Conservation (phyloP, 176 grass and related monocot genomes). For the Oryza punctata region DNA sequence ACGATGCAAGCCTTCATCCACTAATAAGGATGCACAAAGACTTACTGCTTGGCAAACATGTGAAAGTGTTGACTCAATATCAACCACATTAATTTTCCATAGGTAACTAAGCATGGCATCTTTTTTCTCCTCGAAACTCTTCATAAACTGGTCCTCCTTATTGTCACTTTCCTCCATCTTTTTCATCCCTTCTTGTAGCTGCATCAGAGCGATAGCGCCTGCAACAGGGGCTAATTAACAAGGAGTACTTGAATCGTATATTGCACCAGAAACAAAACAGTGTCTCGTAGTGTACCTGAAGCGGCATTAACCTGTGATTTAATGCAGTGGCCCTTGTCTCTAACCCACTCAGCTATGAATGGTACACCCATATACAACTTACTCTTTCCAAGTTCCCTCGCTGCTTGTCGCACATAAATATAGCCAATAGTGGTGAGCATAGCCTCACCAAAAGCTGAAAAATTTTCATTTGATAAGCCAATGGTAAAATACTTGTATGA, state of each 20-base stretch:
- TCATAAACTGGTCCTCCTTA: conserved; percentile 62
- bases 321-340: conserved; percentile 88
- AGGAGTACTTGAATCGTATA: background rate
- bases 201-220: conserved; percentile 89
- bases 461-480: conserved; percentile 35
- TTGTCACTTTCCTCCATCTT: conserved; percentile 67
- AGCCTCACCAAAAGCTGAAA: conserved; percentile 96
- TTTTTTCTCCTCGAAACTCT: conserved; percentile 86
- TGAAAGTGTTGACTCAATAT: conserved; percentile 85
- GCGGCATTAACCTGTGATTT: conserved; percentile 99
- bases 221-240: conserved; percentile 29
- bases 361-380: conserved; percentile 81
- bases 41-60: conserved; percentile 89
- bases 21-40: background rate
- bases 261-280: conserved; percentile 21
- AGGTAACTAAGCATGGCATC: conserved; percentile 84
- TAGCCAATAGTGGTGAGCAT: conserved; percentile 98
- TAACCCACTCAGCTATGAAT: conserved; percentile 98
- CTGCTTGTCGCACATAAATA: conserved; percentile 83
- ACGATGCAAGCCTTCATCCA: background rate
- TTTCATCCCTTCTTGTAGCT: conserved; percentile 90
- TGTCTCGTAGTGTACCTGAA: conserved; percentile 64
- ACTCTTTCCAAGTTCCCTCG: conserved; percentile 85
- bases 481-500: background rate
- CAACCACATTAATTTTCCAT: conserved; percentile 99